A percentile compares a stretch with the other conserved stretches of the same genome.
Conservation (phyloP, 495 filamentous ascomycete genomes). For the Daldinia concentrica region DNA sequence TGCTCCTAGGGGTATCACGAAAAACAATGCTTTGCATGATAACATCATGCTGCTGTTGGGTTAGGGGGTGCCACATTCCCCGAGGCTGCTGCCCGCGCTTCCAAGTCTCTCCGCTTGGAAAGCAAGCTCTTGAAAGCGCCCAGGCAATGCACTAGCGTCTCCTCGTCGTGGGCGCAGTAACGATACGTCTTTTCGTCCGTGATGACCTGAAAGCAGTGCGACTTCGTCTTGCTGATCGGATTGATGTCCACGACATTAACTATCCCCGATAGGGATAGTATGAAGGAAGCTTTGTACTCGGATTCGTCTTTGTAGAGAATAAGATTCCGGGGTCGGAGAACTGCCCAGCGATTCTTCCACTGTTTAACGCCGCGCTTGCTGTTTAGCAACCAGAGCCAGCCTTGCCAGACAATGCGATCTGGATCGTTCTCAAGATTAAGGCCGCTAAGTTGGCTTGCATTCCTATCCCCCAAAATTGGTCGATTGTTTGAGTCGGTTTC, state of each 20-base stretch:
- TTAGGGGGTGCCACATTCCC: conserved; percentile 21
- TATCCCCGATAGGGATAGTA: conserved; percentile 80
- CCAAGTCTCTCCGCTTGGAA: conserved; percentile 69
- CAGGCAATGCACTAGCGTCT: conserved; percentile 81
- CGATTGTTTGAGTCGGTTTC: conserved; percentile 34
- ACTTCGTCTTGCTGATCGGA: conserved; percentile 83
- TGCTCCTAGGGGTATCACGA: conserved; percentile 42
- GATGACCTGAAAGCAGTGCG: conserved; percentile 90
- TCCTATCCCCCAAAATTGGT: conserved; percentile 55
- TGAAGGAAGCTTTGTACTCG: conserved; percentile 87
- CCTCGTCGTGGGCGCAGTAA: conserved; percentile 85
- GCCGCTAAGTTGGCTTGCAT: conserved; percentile 65
- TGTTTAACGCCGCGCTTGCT: conserved; percentile 87
- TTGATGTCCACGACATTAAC: conserved; percentile 95
- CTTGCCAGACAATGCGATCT: conserved; percentile 88
- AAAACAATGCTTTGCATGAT: conserved; percentile 26
- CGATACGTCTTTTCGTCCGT: conserved; percentile 92
- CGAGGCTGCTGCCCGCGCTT: conserved; percentile 52
- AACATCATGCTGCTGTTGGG: conserved; percentile 17
- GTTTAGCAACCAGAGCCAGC: conserved; percentile 86
- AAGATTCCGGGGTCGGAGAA: conserved; percentile 85
- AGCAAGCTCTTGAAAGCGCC: conserved; percentile 91
- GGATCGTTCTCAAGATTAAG: conserved; percentile 62
- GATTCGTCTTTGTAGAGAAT: conserved; percentile 92
- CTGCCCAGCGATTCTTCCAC: conserved; percentile 95